These are phyloP conservation scores for Phytopythium boreale DNA, from an alignment of 352 stramenopile genomes.

Conservation along the genomic window DNA sequence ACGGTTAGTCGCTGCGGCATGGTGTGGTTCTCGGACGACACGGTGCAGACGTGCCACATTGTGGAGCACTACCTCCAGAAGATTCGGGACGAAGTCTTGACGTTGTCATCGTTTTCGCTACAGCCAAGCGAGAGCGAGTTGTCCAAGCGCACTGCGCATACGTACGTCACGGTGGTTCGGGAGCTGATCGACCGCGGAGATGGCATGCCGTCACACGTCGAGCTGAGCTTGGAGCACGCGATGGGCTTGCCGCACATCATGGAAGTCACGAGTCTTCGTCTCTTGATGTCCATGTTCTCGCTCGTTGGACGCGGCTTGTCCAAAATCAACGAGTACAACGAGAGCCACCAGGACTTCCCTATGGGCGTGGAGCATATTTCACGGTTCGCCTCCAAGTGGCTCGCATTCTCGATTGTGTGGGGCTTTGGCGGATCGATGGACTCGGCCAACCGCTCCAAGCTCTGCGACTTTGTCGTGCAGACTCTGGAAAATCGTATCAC, in stretches of 20 bases:
- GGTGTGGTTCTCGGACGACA: constrained; percentile 99
- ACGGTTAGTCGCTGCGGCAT: constrained; percentile 99
- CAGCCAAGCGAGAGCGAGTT: constrained; percentile 65
- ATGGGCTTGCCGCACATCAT: constrained; percentile 94
- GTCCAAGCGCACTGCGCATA: constrained; percentile 60
- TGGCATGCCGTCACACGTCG: constrained; percentile 79
- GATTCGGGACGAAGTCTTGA: constrained; percentile 65
- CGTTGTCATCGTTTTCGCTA: constrained; percentile 58
- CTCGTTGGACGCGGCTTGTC: constrained; percentile 93
- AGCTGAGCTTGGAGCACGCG: constrained; percentile 92
- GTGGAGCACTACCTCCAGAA: constrained; percentile 81
- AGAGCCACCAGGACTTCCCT: constrained; percentile 97
- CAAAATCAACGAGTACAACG: constrained; percentile 98
- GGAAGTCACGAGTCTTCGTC: constrained; percentile 91
- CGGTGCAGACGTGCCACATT: constrained; percentile 92
- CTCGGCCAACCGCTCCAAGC: constrained; percentile 87
- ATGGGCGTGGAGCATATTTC: constrained; percentile 96
- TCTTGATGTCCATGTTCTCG: constrained; percentile 97
- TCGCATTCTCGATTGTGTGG: constrained; percentile 98
- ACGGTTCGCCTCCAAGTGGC: constrained; percentile 95
- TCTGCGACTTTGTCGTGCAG: constrained; percentile 90
- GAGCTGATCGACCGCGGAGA: constrained; percentile 52
- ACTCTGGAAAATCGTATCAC: constrained; percentile 85
- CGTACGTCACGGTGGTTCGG: constrained; percentile 58
- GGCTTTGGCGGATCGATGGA: constrained; percentile 98